Conservation (phyloP, 768 basidiomycete species). For the Imleria badia region DNA sequence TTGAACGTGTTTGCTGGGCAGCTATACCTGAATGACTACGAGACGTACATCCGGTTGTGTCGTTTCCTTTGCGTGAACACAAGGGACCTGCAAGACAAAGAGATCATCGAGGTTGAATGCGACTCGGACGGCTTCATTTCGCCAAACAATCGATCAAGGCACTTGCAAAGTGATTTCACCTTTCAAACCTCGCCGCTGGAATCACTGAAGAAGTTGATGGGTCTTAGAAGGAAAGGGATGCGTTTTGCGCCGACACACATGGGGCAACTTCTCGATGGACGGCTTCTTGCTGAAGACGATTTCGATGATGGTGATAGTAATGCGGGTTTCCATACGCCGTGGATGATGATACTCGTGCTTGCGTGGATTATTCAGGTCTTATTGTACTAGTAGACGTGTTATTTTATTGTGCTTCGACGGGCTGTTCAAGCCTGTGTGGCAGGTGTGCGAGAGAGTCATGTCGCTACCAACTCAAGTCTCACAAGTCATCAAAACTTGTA, state of each 20-base stretch:
- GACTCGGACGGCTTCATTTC: conserved; percentile 29
- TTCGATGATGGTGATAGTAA: conserved; percentile 6
- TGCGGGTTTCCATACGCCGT: conserved; percentile 1
- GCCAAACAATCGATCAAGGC: conserved; percentile 11
- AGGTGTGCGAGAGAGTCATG: too few species aligned
- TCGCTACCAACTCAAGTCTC: too few species aligned
- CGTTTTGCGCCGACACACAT: conserved; percentile 39
- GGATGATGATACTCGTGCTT: too few species aligned
- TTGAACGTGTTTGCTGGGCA: conserved; percentile 35
- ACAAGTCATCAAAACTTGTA: too few species aligned
- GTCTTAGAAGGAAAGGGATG: conserved; percentile 41
- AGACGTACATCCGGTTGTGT: conserved; percentile 30
- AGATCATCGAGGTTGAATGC: neutral
- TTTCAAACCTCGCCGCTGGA: conserved; percentile 39
- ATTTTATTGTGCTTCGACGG: too few species aligned
- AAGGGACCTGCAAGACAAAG: conserved; percentile 12
- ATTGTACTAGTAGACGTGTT: too few species aligned
- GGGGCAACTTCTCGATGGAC: conserved; percentile 38
- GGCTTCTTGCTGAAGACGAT: conserved; percentile 17
- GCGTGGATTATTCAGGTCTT: too few species aligned
- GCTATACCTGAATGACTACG: conserved; percentile 29
- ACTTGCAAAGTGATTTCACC: conserved; percentile 5
- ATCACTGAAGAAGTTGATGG: conserved; percentile 20
- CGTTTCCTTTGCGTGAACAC: conserved; percentile 27
- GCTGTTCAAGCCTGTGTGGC: too few species aligned